A percentile compares a stretch with the other conserved stretches of the same genome.
Conservation (phyloP, 257 asterid genomes). For the Salvia hispanica region DNA sequence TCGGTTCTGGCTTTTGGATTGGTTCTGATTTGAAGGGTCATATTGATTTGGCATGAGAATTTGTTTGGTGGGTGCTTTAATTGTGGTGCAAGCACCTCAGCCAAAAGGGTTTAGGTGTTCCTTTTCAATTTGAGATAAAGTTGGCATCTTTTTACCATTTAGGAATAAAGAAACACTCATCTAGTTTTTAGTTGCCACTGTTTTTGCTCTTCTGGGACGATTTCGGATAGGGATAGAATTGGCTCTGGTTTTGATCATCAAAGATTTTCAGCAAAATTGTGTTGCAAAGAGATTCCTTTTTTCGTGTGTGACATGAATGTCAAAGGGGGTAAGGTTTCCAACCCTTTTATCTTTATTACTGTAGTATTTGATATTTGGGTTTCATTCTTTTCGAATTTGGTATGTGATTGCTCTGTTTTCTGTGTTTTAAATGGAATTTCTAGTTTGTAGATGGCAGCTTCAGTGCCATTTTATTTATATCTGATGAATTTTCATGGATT, state of each 20-base stretch:
- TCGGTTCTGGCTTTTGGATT: constrained; percentile 20
- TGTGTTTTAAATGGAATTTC: neutral
- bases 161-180: constrained; percentile 5
- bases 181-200: constrained; percentile 20
- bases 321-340: constrained; percentile 25
- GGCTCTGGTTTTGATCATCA: neutral
- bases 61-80: constrained; percentile 27
- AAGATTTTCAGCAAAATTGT: neutral
- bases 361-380: neutral
- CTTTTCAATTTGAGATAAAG: constrained; percentile 22
- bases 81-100: constrained; percentile 32
- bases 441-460: constrained; percentile 9
- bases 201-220: constrained; percentile 15
- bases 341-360: neutral
- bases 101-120: constrained; percentile 3
- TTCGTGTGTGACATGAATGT: constrained; percentile 19
- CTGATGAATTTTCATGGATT: constrained; percentile 11
- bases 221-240: constrained; percentile 3
- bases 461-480: constrained; percentile 4
- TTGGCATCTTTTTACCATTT: constrained; percentile 18
- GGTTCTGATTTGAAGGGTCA: constrained; percentile 20
- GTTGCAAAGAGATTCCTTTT: constrained; percentile 15
- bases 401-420: constrained; percentile 11
- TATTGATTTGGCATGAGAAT: constrained; percentile 18
- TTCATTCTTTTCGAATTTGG: constrained; percentile 1